Conservation (phyloP, 371 early-diverging fungal species). For the Haplosporangium sp. region DNA sequence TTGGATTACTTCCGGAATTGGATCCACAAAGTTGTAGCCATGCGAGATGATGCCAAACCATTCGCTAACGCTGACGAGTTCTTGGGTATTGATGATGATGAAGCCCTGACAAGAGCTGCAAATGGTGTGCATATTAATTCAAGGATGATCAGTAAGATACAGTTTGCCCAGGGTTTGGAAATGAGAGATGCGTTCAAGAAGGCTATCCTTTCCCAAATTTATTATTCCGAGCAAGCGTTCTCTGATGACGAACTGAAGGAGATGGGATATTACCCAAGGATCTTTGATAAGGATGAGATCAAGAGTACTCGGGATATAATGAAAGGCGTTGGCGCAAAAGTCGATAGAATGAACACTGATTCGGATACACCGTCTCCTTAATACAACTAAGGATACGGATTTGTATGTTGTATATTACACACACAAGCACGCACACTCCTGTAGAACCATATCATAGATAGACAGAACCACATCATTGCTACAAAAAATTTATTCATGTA, state of each 20-base stretch:
- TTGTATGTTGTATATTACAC: not conserved
- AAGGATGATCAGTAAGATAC: slow-evolving; percentile 7
- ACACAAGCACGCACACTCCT: not conserved
- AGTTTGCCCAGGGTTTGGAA: not conserved
- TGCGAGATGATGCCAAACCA: slow-evolving; percentile 25
- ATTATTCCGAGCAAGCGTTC: slow-evolving; percentile 24
- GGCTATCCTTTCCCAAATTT: slow-evolving; percentile 25
- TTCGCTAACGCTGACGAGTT: slow-evolving; percentile 27
- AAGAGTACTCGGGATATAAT: slow-evolving; percentile 13
- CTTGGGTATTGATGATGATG: slow-evolving; percentile 9
- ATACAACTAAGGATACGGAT: not conserved
- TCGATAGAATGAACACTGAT: not conserved
- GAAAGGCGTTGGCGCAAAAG: not conserved
- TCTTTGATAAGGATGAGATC: slow-evolving; percentile 27
- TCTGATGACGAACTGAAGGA: slow-evolving; percentile 27
- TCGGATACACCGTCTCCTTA: not conserved
- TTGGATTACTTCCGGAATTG: slow-evolving; percentile 37
- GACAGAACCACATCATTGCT: not conserved
- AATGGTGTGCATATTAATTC: slow-evolving; percentile 20
- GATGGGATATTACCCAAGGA: slow-evolving; percentile 38
- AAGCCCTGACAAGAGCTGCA: slow-evolving; percentile 15
- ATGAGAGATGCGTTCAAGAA: slow-evolving; percentile 28
- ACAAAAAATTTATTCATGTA: not conserved
- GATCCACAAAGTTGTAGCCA: slow-evolving; percentile 21
- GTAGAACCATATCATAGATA: not conserved